phyloP scores from a whole-genome alignment of 2,329 filamentous ascomycete genomes.

The Calonectria pseudoturangicola region DNA sequence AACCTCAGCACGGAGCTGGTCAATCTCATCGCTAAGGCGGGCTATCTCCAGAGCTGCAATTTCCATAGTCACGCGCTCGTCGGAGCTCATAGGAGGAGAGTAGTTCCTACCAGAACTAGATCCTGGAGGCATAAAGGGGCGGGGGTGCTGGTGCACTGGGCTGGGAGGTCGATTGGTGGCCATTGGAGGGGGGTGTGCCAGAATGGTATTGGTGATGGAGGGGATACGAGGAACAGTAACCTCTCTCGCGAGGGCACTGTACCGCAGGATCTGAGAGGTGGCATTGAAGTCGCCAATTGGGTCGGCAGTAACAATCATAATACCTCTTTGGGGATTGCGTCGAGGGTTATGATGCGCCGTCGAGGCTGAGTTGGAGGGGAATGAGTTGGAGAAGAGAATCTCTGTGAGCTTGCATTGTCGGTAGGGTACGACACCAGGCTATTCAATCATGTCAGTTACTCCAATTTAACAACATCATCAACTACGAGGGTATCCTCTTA shows the following conservation, averaged over 20 bases:
- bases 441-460: slow-evolving; percentile 45
- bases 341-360: slow-evolving; percentile 62
- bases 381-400: slow-evolving; percentile 91
- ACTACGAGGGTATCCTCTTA: slow-evolving; percentile 58
- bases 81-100: slow-evolving; percentile 62
- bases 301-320: slow-evolving; percentile 98
- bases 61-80: slow-evolving; percentile 84
- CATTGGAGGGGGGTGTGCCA: slow-evolving; percentile 60
- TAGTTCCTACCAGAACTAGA: slow-evolving; percentile 62
- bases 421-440: slow-evolving; percentile 85
- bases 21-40: slow-evolving; percentile 82
- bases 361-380: slow-evolving; percentile 75
- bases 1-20: slow-evolving; percentile 81
- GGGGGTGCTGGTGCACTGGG: slow-evolving; percentile 60
- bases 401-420: slow-evolving; percentile 91
- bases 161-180: slow-evolving; percentile 52
- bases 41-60: slow-evolving; percentile 87
- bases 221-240: slow-evolving; percentile 93
- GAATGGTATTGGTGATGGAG: slow-evolving; percentile 84
- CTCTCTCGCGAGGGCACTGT: slow-evolving; percentile 93
- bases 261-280: slow-evolving; percentile 95
- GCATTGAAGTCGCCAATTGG: slow-evolving; percentile 96
- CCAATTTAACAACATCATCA: background rate
- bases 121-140: slow-evolving; percentile 65
- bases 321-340: slow-evolving; percentile 86